Percentiles rank a stretch among this genome's conserved stretches.
Conservation (phyloP, 306 rosid genomes). For the Fragaria ananassa region DNA sequence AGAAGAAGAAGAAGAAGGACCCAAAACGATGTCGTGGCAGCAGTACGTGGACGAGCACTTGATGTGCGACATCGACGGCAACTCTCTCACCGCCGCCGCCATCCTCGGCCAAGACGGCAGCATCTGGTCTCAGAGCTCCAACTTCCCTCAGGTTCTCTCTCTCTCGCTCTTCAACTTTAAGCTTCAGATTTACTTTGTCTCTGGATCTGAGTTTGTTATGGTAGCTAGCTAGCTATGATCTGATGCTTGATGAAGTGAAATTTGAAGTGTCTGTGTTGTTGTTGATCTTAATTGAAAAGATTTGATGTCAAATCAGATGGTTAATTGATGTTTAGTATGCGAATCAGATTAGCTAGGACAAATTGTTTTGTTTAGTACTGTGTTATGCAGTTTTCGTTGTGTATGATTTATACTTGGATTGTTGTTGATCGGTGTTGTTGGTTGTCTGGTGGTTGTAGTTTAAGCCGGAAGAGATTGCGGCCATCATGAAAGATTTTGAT, state of each 20-base stretch:
- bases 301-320: not conserved
- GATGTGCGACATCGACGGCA: constrained; percentile 63
- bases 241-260: not conserved
- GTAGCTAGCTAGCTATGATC: not conserved
- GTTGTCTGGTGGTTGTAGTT: constrained; percentile 34
- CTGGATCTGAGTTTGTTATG: not conserved
- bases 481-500: constrained; percentile 42
- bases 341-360: not conserved
- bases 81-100: constrained; percentile 51
- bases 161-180: not conserved
- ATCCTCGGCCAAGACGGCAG: constrained; percentile 66
- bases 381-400: not conserved
- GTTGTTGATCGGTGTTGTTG: not conserved
- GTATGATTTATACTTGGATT: not conserved
- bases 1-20: not conserved
- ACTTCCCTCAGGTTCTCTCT: constrained; percentile 53
- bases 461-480: constrained; percentile 60
- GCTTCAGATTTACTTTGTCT: not conserved
- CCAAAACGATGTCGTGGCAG: constrained; percentile 67
- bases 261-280: not conserved
- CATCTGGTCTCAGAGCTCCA: constrained; percentile 70
- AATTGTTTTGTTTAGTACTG: not conserved
- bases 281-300: not conserved
- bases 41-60: constrained; percentile 73
- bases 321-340: not conserved